These are phyloP conservation scores for Eucalyptus leucophloia DNA, from an alignment of 345 rosid genomes.

Conservation along the genomic window DNA sequence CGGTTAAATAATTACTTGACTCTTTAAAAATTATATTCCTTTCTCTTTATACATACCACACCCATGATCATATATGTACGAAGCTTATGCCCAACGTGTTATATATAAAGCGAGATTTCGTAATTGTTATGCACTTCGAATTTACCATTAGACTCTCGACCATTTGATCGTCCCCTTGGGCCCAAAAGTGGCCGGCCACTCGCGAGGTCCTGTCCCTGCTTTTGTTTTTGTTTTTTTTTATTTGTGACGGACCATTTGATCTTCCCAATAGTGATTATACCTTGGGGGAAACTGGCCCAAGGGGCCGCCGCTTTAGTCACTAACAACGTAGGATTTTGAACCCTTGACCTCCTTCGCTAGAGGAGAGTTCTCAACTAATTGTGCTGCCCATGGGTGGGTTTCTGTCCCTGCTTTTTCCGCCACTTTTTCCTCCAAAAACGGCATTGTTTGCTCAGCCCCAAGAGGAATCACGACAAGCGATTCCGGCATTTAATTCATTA, in stretches of 20 bases:
- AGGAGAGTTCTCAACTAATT: no score
- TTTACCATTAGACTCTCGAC: not conserved
- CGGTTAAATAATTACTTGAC: not conserved
- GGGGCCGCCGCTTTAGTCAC: no score
- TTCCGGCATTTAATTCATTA: not conserved
- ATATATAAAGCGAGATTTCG: not conserved
- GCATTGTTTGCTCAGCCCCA: not conserved
- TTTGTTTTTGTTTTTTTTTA: no score
- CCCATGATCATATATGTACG: not conserved
- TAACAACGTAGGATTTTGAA: no score
- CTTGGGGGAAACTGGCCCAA: no score
- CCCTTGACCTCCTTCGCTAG: no score
- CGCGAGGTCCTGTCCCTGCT: not conserved
- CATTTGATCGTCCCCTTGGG: not conserved
- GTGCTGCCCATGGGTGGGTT: no score
- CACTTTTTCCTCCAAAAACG: not conserved
- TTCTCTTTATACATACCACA: not conserved
- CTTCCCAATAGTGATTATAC: no score
- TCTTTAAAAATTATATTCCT: no score
- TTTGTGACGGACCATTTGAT: no score
- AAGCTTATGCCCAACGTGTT: not conserved
- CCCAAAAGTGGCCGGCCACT: not conserved
- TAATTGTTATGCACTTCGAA: not conserved
- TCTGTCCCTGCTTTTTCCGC: not conserved
- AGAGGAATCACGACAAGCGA: not conserved